A percentile compares a stretch with the other conserved stretches of the same genome.
Conservation (phyloP, 257 asterid genomes). For the Avicennia marina region DNA sequence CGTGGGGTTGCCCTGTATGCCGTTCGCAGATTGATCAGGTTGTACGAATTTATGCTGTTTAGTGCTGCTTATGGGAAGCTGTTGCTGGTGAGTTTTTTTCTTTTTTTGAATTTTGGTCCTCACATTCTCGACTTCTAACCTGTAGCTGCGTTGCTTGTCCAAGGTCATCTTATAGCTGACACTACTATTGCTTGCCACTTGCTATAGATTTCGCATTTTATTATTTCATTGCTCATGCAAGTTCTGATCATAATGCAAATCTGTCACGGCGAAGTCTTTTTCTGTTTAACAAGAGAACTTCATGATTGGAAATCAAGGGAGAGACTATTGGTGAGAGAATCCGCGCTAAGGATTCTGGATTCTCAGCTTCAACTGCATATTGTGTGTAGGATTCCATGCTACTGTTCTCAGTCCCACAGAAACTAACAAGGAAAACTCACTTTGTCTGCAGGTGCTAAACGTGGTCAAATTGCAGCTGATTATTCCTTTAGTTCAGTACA, state of each 20-base stretch:
- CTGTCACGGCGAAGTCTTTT: too few relatives aligned
- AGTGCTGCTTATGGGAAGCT: slow-evolving; percentile 14
- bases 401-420: neutral
- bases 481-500: neutral
- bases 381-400: neutral
- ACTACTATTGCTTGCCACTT: neutral
- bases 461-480: neutral
- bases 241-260: too few relatives aligned
- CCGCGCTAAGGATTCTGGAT: neutral
- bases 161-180: neutral
- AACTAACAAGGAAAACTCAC: neutral
- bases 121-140: neutral
- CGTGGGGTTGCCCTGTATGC: slow-evolving; percentile 94
- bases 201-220: neutral
- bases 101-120: neutral
- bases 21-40: slow-evolving; percentile 80
- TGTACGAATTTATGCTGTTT: slow-evolving; percentile 70
- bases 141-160: neutral
- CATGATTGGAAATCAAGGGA: neutral
- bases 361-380: neutral
- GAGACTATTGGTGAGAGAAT: neutral
- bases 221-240: neutral
- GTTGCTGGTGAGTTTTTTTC: slow-evolving; percentile 28
- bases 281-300: neutral
- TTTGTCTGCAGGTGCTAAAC: slow-evolving; percentile 15